Conservation (phyloP, 2,329 filamentous ascomycete genomes). For the Fusarium veterinarium region DNA sequence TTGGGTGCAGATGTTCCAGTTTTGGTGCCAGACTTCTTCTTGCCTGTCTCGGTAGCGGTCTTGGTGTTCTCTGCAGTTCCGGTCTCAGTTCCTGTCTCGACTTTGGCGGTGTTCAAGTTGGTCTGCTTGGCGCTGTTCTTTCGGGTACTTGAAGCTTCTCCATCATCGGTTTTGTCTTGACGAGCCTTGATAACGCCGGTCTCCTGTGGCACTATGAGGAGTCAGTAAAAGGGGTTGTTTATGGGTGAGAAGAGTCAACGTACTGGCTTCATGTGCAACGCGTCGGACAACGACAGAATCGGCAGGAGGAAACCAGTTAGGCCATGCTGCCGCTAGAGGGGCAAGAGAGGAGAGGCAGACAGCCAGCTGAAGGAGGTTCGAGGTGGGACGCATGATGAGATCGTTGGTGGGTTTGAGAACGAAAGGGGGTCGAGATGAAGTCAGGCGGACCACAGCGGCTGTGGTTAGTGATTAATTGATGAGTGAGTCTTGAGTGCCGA, state of each 20-base stretch:
- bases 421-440: slow-evolving; percentile 2
- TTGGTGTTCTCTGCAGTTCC: slow-evolving; percentile 29
- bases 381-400: slow-evolving; percentile 61
- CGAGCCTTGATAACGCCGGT: slow-evolving; percentile 23
- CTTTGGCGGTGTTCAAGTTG: slow-evolving; percentile 56
- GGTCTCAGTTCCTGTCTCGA: slow-evolving; percentile 23
- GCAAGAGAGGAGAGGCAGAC: slow-evolving; percentile 63
- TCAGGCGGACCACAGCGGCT: not conserved
- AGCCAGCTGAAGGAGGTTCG: slow-evolving; percentile 60
- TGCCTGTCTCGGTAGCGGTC: slow-evolving; percentile 34
- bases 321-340: slow-evolving; percentile 66
- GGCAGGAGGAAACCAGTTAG: slow-evolving; percentile 64
- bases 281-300: slow-evolving; percentile 60
- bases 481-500: not conserved
- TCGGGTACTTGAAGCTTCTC: slow-evolving; percentile 32
- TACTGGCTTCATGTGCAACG: slow-evolving; percentile 25
- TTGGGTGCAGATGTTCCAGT: slow-evolving; percentile 42
- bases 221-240: slow-evolving; percentile 12
- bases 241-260: not conserved
- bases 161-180: slow-evolving; percentile 13
- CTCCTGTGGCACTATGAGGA: slow-evolving; percentile 25
- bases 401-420: not conserved
- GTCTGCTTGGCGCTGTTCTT: slow-evolving; percentile 43
- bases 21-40: slow-evolving; percentile 40
- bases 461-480: not conserved